phyloP scores from a whole-genome alignment of 2,329 filamentous ascomycete genomes.

The Cordyceps fumosorosea region DNA sequence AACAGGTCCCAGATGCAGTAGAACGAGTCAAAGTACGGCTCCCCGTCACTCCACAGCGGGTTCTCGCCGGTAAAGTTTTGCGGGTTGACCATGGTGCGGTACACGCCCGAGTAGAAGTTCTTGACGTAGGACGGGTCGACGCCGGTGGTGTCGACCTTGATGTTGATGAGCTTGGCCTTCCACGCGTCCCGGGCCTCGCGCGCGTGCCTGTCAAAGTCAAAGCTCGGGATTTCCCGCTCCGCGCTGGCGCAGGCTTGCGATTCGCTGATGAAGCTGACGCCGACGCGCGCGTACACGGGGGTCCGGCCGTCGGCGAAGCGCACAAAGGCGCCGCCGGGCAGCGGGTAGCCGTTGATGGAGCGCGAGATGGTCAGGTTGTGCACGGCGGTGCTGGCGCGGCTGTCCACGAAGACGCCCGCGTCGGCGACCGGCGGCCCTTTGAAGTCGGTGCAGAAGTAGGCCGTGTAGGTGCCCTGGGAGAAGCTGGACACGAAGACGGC shows the following conservation, averaged over 20 bases:
- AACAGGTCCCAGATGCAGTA: constrained; percentile 74
- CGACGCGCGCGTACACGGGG: constrained; percentile 58
- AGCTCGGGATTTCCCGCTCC: constrained; percentile 61
- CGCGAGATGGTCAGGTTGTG: constrained; percentile 42
- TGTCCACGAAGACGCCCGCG: constrained; percentile 55
- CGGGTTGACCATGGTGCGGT: constrained; percentile 64
- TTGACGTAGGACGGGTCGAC: constrained; percentile 49
- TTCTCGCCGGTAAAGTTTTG: constrained; percentile 72
- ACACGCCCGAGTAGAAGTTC: constrained; percentile 68
- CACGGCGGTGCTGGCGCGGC: constrained; percentile 41
- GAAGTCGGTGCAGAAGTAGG: constrained; percentile 65
- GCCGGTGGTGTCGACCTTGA: constrained; percentile 46
- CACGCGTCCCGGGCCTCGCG: constrained; percentile 50
- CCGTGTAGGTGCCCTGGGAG: constrained; percentile 51
- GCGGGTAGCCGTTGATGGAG: constrained; percentile 45
- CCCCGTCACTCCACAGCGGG: constrained; percentile 55
- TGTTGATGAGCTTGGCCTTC: constrained; percentile 53
- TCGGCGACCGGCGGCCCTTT: constrained; percentile 49
- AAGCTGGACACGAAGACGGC: constrained; percentile 60
- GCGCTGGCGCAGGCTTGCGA: constrained; percentile 62
- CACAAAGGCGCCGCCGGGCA: constrained; percentile 58
- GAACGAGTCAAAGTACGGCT: constrained; percentile 70
- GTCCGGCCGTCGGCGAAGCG: constrained; percentile 46
- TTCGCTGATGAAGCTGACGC: constrained; percentile 62
- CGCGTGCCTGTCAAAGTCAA: constrained; percentile 52